These are phyloP conservation scores for Boletus rubescentipes DNA, from an alignment of 768 basidiomycete species.

Conservation along the genomic window DNA sequence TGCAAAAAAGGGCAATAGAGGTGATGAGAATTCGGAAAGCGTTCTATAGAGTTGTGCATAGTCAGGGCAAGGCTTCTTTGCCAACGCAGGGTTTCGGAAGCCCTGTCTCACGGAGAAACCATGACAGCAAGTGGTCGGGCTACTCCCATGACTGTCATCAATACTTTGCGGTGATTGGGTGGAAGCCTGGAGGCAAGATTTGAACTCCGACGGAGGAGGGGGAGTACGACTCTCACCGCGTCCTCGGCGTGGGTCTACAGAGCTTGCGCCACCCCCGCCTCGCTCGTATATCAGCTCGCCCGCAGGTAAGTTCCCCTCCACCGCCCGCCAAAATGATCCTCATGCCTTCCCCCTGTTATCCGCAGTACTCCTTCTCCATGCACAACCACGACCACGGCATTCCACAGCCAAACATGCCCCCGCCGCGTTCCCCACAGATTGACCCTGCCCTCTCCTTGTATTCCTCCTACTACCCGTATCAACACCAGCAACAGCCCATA, in stretches of 20 bases:
- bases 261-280: no score
- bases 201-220: slow-evolving; percentile 1
- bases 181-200: background rate
- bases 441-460: slow-evolving; percentile 73
- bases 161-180: background rate
- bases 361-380: slow-evolving; percentile 36
- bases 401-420: slow-evolving; percentile 38
- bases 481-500: slow-evolving; percentile 48
- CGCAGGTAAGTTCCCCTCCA: slow-evolving; percentile 10
- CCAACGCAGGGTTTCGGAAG: no score
- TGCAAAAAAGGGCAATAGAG: no score
- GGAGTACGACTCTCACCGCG: background rate
- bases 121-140: no score
- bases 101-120: no score
- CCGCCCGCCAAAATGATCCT: slow-evolving; percentile 12
- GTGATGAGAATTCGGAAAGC: no score
- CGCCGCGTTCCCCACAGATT: slow-evolving; percentile 61
- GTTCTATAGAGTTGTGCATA: no score
- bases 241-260: no score
- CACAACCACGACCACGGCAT: slow-evolving; percentile 45
- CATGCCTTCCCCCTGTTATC: slow-evolving; percentile 17
- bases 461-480: slow-evolving; percentile 59
- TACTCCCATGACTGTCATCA: no score
- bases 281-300: background rate
- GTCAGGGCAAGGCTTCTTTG: no score